phyloP scores from a whole-genome alignment of 371 early-diverging fungal species.

The Mucor ambiguus region DNA sequence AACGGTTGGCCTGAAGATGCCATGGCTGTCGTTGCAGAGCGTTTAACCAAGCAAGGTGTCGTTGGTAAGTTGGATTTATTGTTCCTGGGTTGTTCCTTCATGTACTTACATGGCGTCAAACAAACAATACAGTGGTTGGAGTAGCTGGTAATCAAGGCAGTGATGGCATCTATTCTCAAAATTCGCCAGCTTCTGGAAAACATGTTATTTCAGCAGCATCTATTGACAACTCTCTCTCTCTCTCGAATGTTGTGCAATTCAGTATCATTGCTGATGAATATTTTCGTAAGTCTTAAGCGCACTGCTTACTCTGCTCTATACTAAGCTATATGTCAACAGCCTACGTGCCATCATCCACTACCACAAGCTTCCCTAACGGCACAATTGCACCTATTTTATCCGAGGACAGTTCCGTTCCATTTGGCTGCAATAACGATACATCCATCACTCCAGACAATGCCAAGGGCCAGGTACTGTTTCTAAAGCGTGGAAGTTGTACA shows the following conservation, averaged over 20 bases:
- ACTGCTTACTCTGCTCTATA: neutral
- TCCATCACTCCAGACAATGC: conserved; percentile 15
- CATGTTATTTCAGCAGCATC: conserved; percentile 65
- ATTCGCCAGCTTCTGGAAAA: conserved; percentile 50
- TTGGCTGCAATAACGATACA: conserved; percentile 37
- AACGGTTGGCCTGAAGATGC: conserved; percentile 41
- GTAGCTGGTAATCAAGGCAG: conserved; percentile 62
- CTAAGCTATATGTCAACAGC: conserved; percentile 19
- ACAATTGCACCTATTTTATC: conserved; percentile 18
- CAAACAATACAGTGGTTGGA: conserved; percentile 41
- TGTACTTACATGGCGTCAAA: conserved; percentile 31
- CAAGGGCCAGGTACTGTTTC: conserved; percentile 38
- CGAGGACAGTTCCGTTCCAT: conserved; percentile 1
- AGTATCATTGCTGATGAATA: conserved; percentile 17
- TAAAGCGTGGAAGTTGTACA: conserved; percentile 57
- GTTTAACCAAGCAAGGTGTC: conserved; percentile 16
- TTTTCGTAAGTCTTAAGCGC: conserved; percentile 25
- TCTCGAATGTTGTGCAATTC: conserved; percentile 15
- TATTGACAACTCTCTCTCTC: conserved; percentile 44
- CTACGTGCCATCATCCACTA: conserved; percentile 30
- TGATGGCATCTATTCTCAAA: conserved; percentile 47
- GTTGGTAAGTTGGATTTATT: conserved; percentile 15
- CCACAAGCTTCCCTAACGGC: conserved; percentile 29
- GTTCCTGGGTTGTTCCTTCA: conserved; percentile 23
- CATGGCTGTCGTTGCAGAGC: conserved; percentile 44